A percentile compares a stretch with the other conserved stretches of the same genome.
Conservation (phyloP, 2,329 filamentous ascomycete genomes). For the Teratosphaeria destructans region DNA sequence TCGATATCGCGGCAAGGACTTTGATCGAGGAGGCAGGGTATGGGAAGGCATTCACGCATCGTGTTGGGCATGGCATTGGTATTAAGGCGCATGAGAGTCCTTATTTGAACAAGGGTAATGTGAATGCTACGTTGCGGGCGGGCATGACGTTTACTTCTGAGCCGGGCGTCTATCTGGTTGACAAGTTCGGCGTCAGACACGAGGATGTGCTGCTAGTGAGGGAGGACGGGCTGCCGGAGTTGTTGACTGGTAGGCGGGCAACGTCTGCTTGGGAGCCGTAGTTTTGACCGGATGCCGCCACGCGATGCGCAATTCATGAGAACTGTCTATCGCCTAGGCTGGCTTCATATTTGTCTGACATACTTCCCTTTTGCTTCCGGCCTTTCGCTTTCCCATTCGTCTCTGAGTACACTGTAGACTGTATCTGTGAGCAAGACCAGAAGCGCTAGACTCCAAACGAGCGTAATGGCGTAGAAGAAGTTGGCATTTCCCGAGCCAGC, state of each 20-base stretch:
- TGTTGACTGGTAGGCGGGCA: constrained; percentile 46
- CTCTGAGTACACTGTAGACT: constrained; percentile 76
- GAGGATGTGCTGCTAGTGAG: constrained; percentile 50
- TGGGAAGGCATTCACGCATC: constrained; percentile 49
- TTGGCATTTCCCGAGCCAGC: constrained; percentile 96
- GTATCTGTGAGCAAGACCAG: constrained; percentile 80
- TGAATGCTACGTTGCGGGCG: constrained; percentile 33
- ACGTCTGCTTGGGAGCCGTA: constrained; percentile 43
- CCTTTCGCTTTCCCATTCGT: constrained; percentile 87
- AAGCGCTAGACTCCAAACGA: constrained; percentile 93
- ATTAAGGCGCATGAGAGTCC: constrained; percentile 58
- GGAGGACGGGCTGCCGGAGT: constrained; percentile 42
- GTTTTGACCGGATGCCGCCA: background rate
- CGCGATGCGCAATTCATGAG: background rate
- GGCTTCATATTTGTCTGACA: constrained; percentile 60
- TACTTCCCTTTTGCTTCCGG: constrained; percentile 87
- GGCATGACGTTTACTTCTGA: constrained; percentile 57
- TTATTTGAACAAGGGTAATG: constrained; percentile 54
- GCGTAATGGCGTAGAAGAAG: constrained; percentile 97
- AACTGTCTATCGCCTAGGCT: background rate
- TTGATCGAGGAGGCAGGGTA: constrained; percentile 51
- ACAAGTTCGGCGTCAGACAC: constrained; percentile 51
- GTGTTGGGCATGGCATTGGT: constrained; percentile 54
- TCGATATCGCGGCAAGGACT: constrained; percentile 50
- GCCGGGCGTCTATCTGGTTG: constrained; percentile 51